A percentile compares a stretch with the other conserved stretches of the same genome.
Evolutionary conservation across 768 basidiomycete genomes (phyloP).

Genomic region (Tulasnella calospora): DNA sequence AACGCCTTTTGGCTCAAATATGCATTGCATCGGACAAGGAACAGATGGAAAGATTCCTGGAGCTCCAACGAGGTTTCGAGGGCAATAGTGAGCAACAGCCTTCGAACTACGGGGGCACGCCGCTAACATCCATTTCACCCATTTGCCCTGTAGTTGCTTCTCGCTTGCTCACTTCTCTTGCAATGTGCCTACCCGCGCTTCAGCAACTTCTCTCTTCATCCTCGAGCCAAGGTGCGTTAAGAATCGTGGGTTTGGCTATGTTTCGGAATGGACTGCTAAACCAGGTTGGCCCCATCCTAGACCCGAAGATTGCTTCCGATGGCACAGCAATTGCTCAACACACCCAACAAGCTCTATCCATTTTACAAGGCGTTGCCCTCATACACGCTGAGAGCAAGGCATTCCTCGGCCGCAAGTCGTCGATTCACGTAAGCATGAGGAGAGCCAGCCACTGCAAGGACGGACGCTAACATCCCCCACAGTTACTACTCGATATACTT

Average conservation of each 20-base stretch:
- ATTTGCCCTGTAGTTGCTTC: conserved; percentile 54
- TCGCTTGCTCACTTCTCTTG: conserved; percentile 60
- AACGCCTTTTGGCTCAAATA: conserved; percentile 42
- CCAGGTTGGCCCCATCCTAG: conserved; percentile 31
- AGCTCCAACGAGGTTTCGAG: conserved; percentile 73
- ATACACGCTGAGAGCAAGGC: conserved; percentile 63
- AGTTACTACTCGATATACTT: conserved; percentile 71
- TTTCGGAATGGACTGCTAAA: conserved; percentile 13
- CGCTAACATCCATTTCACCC: conserved; percentile 21
- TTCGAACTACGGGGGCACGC: background rate
- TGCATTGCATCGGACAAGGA: conserved; percentile 41
- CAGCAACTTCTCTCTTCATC: conserved; percentile 40
- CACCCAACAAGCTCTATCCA: conserved; percentile 54
- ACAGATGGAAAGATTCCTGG: conserved; percentile 51
- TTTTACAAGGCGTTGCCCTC: conserved; percentile 72
- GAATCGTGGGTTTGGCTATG: no score
- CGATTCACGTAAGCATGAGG: conserved; percentile 56
- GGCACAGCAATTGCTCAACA: conserved; percentile 47
- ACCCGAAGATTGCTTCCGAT: conserved; percentile 48
- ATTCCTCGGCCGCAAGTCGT: conserved; percentile 61
- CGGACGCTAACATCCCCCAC: background rate
- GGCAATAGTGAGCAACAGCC: conserved; percentile 63
- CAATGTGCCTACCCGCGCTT: conserved; percentile 32
- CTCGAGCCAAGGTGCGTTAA: conserved; percentile 15
- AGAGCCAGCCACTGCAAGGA: background rate